A percentile compares a stretch with the other conserved stretches of the same genome.
Evolutionary conservation across 495 filamentous ascomycete species (phyloP).

Genomic region (Podospora anserina): DNA sequence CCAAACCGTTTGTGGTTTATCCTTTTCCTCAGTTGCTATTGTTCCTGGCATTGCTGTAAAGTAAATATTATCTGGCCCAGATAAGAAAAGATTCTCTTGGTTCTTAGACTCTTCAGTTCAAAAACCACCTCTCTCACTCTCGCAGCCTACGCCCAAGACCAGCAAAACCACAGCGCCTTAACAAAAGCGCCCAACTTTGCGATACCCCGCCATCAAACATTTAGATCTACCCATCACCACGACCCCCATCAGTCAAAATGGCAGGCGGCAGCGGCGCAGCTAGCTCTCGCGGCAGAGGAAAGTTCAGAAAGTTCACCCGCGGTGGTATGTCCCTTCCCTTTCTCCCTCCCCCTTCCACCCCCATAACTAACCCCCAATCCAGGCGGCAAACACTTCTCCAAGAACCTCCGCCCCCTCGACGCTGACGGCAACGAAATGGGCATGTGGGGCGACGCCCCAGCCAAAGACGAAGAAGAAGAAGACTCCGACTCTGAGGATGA

Average conservation of each 20-base stretch:
- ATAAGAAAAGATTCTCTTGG: not conserved
- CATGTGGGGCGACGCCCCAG: slow-evolving; percentile 60
- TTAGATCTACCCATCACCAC: not conserved
- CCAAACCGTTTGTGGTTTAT: not conserved
- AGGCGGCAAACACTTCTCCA: slow-evolving; percentile 91
- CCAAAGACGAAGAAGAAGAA: slow-evolving; percentile 46
- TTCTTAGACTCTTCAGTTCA: not conserved
- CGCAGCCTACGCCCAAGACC: not conserved
- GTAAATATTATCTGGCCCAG: not conserved
- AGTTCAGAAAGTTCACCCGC: slow-evolving; percentile 88
- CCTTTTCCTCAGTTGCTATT: not conserved
- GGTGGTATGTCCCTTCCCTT: slow-evolving; percentile 61
- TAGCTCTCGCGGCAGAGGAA: slow-evolving; percentile 71
- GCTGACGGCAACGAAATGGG: slow-evolving; percentile 73
- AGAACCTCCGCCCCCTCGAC: slow-evolving; percentile 79
- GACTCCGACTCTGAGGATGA: slow-evolving; percentile 51
- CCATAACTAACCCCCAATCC: slow-evolving; percentile 4
- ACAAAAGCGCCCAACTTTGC: not conserved
- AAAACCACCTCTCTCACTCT: not conserved
- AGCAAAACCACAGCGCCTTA: not conserved
- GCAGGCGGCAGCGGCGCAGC: slow-evolving; percentile 51
- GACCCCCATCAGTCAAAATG: slow-evolving; percentile 45
- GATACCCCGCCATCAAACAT: slow-evolving; percentile 22
- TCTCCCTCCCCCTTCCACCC: not conserved
- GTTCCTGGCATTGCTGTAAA: not conserved